These are phyloP conservation scores for Fragilariopsis cylindrus DNA, from an alignment of 108 stramenopile genomes.

Conservation along the genomic window DNA sequence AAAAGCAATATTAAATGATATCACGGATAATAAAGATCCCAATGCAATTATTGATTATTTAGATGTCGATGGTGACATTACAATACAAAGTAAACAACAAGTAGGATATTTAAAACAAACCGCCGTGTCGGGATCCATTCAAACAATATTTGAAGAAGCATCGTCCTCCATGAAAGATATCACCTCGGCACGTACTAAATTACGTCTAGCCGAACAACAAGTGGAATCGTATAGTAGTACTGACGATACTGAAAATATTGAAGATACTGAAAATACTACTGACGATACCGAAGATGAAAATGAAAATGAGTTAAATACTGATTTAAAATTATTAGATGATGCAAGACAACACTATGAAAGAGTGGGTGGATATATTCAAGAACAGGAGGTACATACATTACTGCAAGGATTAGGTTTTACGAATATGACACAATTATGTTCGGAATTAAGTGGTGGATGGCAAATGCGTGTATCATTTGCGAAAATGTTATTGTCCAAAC, in stretches of 20 bases:
- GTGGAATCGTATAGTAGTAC: slow-evolving; percentile 7
- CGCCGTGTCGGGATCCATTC: slow-evolving; percentile 85
- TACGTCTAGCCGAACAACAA: slow-evolving; percentile 12
- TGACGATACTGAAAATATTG: slow-evolving; percentile 16
- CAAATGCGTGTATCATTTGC: slow-evolving; percentile 94
- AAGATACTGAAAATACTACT: slow-evolving; percentile 12
- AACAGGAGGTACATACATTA: slow-evolving; percentile 77
- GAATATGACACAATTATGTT: slow-evolving; percentile 62
- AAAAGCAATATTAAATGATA: slow-evolving; percentile 76
- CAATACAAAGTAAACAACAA: slow-evolving; percentile 28
- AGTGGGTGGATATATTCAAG: slow-evolving; percentile 87
- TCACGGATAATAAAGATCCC: neutral
- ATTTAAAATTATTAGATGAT: slow-evolving; percentile 53
- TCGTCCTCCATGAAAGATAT: slow-evolving; percentile 84
- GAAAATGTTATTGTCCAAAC: slow-evolving; percentile 80
- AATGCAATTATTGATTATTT: neutral
- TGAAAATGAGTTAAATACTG: slow-evolving; percentile 56
- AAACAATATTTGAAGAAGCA: slow-evolving; percentile 88
- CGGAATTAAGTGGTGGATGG: slow-evolving; percentile 91
- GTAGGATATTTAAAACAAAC: slow-evolving; percentile 82
- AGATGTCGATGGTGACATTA: slow-evolving; percentile 31
- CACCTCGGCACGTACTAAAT: slow-evolving; percentile 32
- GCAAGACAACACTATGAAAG: slow-evolving; percentile 69
- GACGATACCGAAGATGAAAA: slow-evolving; percentile 36
- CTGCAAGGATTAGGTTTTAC: slow-evolving; percentile 89